Conservation (phyloP, 2,329 filamentous ascomycete species). For the Phoma sp. region DNA sequence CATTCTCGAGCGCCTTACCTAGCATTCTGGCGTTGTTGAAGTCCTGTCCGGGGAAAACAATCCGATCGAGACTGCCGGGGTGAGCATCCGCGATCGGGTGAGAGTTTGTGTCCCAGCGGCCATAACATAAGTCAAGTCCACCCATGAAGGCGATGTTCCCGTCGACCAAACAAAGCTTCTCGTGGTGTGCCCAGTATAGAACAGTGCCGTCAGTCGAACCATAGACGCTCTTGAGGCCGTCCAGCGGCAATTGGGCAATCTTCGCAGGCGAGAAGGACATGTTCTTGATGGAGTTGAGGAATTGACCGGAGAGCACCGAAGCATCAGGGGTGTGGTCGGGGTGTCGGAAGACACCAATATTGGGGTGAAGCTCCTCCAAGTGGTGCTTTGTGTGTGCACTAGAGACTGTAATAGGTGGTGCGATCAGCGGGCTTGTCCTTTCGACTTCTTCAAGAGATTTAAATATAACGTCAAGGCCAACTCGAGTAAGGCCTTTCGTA, state of each 20-base stretch:
- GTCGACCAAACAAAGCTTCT: constrained; percentile 86
- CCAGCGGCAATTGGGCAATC: constrained; percentile 69
- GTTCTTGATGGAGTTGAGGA: constrained; percentile 62
- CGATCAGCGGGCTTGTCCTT: constrained; percentile 53
- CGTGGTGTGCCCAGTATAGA: constrained; percentile 91
- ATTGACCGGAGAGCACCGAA: constrained; percentile 66
- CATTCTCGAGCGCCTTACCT: constrained; percentile 65
- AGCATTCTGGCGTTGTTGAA: constrained; percentile 88
- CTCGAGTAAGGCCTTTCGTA: constrained; percentile 48
- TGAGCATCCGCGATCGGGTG: constrained; percentile 87
- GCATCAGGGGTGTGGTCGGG: constrained; percentile 84
- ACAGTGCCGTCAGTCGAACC: constrained; percentile 82
- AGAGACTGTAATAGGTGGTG: constrained; percentile 58
- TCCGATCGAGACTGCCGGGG: constrained; percentile 74
- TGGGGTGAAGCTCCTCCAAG: constrained; percentile 77
- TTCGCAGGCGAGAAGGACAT: constrained; percentile 61
- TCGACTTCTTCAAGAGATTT: constrained; percentile 54
- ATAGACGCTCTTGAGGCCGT: constrained; percentile 79
- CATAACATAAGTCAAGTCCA: constrained; percentile 84
- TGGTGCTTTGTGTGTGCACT: constrained; percentile 79
- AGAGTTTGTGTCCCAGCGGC: constrained; percentile 84
- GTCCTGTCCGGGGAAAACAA: constrained; percentile 87
- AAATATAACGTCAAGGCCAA: constrained; percentile 53
- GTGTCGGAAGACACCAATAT: constrained; percentile 88
- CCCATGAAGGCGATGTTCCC: constrained; percentile 87